Conservation (phyloP, 805 yeast genomes). For the Suhomyces sp. region DNA sequence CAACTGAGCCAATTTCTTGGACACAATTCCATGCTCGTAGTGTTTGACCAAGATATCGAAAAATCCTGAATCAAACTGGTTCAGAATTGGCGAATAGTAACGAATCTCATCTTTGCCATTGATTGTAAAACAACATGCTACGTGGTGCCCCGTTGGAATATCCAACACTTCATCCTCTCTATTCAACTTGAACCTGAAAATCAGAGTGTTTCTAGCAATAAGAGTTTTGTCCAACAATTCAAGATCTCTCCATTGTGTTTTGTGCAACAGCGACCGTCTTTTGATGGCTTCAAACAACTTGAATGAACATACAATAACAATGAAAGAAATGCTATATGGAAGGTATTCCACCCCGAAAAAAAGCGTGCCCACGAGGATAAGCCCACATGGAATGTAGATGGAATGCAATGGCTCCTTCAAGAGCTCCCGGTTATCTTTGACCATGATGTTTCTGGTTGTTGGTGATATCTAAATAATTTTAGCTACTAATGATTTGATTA, state of each 20-base stretch:
- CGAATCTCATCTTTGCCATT: constrained; percentile 57
- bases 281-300: constrained; percentile 42
- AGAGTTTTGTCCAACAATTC: constrained; percentile 75
- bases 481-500: no score
- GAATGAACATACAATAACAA: constrained; percentile 32
- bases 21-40: constrained; percentile 68
- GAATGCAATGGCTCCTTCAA: constrained; percentile 75
- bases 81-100: constrained; percentile 76
- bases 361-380: constrained; percentile 59
- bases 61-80: constrained; percentile 67
- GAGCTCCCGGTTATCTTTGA: constrained; percentile 51
- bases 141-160: constrained; percentile 74
- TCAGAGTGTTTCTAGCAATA: constrained; percentile 67
- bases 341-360: constrained; percentile 52
- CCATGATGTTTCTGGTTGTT: no score
- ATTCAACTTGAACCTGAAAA: constrained; percentile 67
- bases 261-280: constrained; percentile 46
- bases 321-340: constrained; percentile 43
- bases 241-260: constrained; percentile 58
- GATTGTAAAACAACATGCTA: constrained; percentile 55
- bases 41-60: constrained; percentile 78
- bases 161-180: constrained; percentile 60
- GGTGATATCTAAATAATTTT: no score
- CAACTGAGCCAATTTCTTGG: constrained; percentile 63
- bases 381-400: constrained; percentile 64